Evolutionary conservation across 2,329 filamentous ascomycete genomes (phyloP), one percentile per base, ranked within the genome.

Genomic region (Zasmidium cellare): DNA sequence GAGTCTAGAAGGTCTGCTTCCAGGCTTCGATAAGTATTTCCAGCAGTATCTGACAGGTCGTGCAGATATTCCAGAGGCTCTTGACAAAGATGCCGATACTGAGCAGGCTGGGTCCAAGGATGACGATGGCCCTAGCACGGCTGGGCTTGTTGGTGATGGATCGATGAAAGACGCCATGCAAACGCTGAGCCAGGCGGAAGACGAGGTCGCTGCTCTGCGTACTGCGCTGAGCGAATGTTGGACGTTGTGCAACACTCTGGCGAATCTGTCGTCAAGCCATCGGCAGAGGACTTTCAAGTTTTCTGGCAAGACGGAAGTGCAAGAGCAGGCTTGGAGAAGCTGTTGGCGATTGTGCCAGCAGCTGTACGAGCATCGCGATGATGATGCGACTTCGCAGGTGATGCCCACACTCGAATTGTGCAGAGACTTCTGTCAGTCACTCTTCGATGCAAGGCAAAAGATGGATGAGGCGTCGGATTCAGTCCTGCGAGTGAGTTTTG

Each of bases 281-380:
- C 86, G 91, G 24, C 84, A 91, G 65, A 83, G 90, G 19, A 87
- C 92, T 28, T 93, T 94, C 73, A 87, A 85, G 72, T 89, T 84
- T 66, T 87, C 88, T 1, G 87, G 86, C 12, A 87, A 85, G 11
- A 87, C 88, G 0, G 88, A 91, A 64, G 84, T 88, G 24, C 90
- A 96, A 70, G 91, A 96, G 71, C 88, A 89, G 67, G 92, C 92
- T 0, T 97, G 92, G 93, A 91, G 90, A 73, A 90, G 89, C 61
- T 97, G 92, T 75, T 97, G 92, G 93, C 89, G 88, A 67, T 79
- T 97, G 22, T 97, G 92, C 71, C 91, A 96, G 71, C 88, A 89
- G 57, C 82, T 97, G 2, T 97, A 97, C 71, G 85, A 92, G 60
- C 91, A 88, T 64, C 84, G 87, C 52, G 86, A 93, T 56, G 87